Base-by-base conservation (phyloP, 2,329 filamentous ascomycete genomes). In the Coleophoma crateriformis region DNA sequence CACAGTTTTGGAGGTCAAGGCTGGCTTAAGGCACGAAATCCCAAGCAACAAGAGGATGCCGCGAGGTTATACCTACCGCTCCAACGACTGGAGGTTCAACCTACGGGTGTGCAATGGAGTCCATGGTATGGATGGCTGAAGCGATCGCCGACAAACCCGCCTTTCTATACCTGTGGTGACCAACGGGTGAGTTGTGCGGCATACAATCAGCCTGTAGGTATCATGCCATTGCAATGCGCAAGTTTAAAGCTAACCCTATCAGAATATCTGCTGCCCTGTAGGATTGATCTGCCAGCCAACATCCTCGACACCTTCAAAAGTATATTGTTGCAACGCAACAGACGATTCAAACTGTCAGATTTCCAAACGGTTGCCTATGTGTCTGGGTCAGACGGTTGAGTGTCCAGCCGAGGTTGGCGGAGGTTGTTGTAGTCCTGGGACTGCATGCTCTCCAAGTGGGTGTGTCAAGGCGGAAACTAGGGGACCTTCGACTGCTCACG, bases 181-280 rank as follows among this genome's bases (percentile, higher is more conserved):
- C 62, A 64, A 41, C 48, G 55, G 27, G 52, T 61, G 10, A 60
- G 59, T 20, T 64, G 62, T 42, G 56, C 58, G 47, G 53, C 52
- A 35, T 59, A 50, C 35, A 49, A 50, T n/a, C 61, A 60, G 38
- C 57, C 58, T 33, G 62, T 64, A 43, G 54, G 58, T 48, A 2
- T 3, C 14, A 6, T 32, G 2, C 13, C 8, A 13, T 22, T 33
- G 12, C 11, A 17, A 22, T 10, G 33, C 15, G 19, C 19, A 35
- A n/a, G 6, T 27, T 20, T 10, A 34, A 27, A 45, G 48, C 27
- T 34, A 32, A 46, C 19, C 15, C 33, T 4, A 4, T 7, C 41
- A 64, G 62, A 47, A 58, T 15, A 61, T 64, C 17, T 64, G 61
- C 46, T 64, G 62, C 45, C 62, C 62, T 10, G 50, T 61, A 13